These are phyloP conservation scores for Mentha longifolia DNA, from an alignment of 257 asterid species.

Conservation along the genomic window DNA sequence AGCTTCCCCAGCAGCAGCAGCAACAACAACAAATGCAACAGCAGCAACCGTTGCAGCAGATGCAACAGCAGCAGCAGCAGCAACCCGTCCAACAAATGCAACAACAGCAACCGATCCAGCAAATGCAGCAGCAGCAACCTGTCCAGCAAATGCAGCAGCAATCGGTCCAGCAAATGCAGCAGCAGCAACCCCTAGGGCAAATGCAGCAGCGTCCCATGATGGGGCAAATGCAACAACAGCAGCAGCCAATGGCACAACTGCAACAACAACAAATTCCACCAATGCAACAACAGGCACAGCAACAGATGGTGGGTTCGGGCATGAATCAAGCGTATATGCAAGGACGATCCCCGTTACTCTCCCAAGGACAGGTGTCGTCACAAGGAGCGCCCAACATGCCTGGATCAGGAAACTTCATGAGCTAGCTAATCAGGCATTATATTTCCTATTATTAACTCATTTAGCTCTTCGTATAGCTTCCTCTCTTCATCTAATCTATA, in stretches of 20 bases:
- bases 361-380: slow-evolving; percentile 84
- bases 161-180: slow-evolving; percentile 32
- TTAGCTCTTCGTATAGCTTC: background rate
- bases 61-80: slow-evolving; percentile 46
- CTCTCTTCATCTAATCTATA: background rate
- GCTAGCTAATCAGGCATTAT: slow-evolving; percentile 36
- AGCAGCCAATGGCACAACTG: slow-evolving; percentile 49
- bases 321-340: slow-evolving; percentile 75
- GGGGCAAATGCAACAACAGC: slow-evolving; percentile 43
- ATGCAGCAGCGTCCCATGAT: slow-evolving; percentile 29
- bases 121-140: slow-evolving; percentile 37
- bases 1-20: slow-evolving; percentile 37
- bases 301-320: slow-evolving; percentile 63
- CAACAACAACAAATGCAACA: slow-evolving; percentile 40
- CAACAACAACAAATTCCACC: slow-evolving; percentile 52
- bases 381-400: slow-evolving; percentile 68
- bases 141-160: slow-evolving; percentile 32
- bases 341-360: slow-evolving; percentile 66
- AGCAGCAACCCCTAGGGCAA: slow-evolving; percentile 36
- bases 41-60: slow-evolving; percentile 1
- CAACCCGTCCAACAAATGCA: slow-evolving; percentile 23
- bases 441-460: background rate
- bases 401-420: slow-evolving; percentile 68
- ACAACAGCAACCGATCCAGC: slow-evolving; percentile 23
- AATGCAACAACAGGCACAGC: slow-evolving; percentile 48